Base-by-base conservation (phyloP, 768 basidiomycete genomes). In the Russula emetica region DNA sequence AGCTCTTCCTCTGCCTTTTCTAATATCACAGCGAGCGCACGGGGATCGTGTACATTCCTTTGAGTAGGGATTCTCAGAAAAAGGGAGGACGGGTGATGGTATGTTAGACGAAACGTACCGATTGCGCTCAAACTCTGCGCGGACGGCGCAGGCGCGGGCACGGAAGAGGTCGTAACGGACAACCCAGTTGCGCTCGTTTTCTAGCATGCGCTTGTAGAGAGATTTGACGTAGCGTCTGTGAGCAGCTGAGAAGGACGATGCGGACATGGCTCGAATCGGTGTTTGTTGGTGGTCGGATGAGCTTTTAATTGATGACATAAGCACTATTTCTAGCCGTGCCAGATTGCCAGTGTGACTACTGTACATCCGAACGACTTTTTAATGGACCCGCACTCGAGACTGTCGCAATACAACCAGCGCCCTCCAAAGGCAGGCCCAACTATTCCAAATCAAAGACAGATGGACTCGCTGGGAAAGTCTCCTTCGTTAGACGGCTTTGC, bases 101-200 rank as follows among this genome's bases (percentile, higher is more conserved):
- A 30, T 53, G 16, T 11, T 16, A 10, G 8, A 52, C 50, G 14
- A 30, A 53, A 53, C 83, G 63, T 73, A 92, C 92, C 94, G 84
- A 81, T 98, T 94, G 69, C 82, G 78, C 78, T 98, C 96, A 73
- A 98, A 98, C 74, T 92, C 84, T 66, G 94, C 94, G 67, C 96
- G 79, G 67, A 98, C 92, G 74, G 87, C 78, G 70, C 95, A 75
- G 14, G 95, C 94, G 75, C 88, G 83, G 61, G 79, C 81, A 65
- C 95, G 83, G 93, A 93, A 98, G 1, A 92, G 72, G 71, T 94
- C 90, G 60, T 95, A 79, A 61, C 88, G 82, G 68, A 97, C 80
- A 52, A 83, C 86, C 96, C 96, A 98, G n/a, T n/a, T n/a, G n/a
- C n/a, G n/a, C n/a, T n/a, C n/a, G n/a, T n/a, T n/a, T n/a, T n/a